A percentile compares a stretch with the other conserved stretches of the same genome.
Conservation (phyloP, 2,329 filamentous ascomycete species). For the Xylaria sp. region DNA sequence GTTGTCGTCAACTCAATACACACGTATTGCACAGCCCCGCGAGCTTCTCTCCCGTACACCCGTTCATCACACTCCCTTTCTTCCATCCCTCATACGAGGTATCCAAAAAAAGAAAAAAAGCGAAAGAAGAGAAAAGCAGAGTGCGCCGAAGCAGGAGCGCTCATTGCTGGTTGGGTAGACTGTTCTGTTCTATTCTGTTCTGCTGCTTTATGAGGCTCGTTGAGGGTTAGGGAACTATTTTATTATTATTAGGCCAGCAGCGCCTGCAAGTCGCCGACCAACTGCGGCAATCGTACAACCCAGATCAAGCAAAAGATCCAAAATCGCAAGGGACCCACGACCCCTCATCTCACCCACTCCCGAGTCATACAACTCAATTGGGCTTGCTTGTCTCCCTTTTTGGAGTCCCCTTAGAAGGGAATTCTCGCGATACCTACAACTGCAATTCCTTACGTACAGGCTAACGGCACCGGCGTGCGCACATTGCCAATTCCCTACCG, state of each 20-base stretch:
- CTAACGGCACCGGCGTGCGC: constrained; percentile 11
- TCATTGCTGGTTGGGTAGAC: neutral
- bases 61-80: neutral
- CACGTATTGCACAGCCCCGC: constrained; percentile 27
- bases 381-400: neutral
- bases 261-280: neutral
- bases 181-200: neutral
- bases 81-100: constrained; percentile 12
- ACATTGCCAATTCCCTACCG: neutral
- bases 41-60: constrained; percentile 12
- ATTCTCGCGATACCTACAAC: constrained; percentile 10
- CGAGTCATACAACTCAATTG: constrained; percentile 21
- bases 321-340: constrained; percentile 33
- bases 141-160: neutral
- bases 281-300: constrained; percentile 2
- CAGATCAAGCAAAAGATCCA: constrained; percentile 21
- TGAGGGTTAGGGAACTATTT: neutral
- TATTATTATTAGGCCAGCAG: neutral
- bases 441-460: neutral
- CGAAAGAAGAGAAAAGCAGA: neutral
- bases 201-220: neutral
- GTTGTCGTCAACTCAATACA: constrained; percentile 3
- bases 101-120: constrained; percentile 13
- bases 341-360: constrained; percentile 32
- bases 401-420: constrained; percentile 4